phyloP scores from a whole-genome alignment of 202 grass and related monocot species.

The Schoenoplectus triqueter region DNA sequence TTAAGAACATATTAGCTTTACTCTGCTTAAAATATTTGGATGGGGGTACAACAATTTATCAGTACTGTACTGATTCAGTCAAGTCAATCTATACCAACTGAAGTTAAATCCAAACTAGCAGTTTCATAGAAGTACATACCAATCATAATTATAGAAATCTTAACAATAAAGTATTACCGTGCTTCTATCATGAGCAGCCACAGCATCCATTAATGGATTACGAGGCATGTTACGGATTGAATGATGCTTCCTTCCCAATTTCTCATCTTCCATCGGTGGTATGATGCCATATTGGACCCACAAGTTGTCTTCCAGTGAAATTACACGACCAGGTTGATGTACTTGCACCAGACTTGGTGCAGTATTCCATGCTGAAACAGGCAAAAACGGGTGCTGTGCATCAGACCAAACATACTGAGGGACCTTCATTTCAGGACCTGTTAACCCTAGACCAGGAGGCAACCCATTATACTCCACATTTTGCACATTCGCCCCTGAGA shows the following conservation, averaged over 20 bases:
- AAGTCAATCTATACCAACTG: neutral
- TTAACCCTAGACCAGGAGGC: neutral
- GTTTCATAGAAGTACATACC: constrained; percentile 10
- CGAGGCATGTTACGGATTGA: constrained; percentile 89
- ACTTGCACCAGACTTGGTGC: constrained; percentile 51
- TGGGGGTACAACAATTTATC: neutral
- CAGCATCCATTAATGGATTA: constrained; percentile 93
- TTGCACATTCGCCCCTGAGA: constrained; percentile 33
- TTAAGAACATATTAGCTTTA: too few relatives aligned
- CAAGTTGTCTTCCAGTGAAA: constrained; percentile 54
- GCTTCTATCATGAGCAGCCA: constrained; percentile 96
- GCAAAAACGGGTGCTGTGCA: constrained; percentile 23
- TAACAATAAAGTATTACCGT: constrained; percentile 53
- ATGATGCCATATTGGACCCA: constrained; percentile 43
- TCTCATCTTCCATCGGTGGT: constrained; percentile 48
- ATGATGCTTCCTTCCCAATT: constrained; percentile 54
- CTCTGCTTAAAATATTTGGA: neutral
- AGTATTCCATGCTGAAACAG: constrained; percentile 60
- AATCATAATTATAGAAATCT: constrained; percentile 16
- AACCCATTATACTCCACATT: constrained; percentile 30
- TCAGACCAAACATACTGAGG: constrained; percentile 28
- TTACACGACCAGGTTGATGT: constrained; percentile 72
- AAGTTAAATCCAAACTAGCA: neutral
- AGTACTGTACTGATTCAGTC: neutral
- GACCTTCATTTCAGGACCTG: constrained; percentile 1